Percentiles rank a stretch among this genome's conserved stretches.
These are phyloP conservation scores for Phytopythium litorale DNA, from an alignment of 352 stramenopile genomes.

Conservation along the genomic window DNA sequence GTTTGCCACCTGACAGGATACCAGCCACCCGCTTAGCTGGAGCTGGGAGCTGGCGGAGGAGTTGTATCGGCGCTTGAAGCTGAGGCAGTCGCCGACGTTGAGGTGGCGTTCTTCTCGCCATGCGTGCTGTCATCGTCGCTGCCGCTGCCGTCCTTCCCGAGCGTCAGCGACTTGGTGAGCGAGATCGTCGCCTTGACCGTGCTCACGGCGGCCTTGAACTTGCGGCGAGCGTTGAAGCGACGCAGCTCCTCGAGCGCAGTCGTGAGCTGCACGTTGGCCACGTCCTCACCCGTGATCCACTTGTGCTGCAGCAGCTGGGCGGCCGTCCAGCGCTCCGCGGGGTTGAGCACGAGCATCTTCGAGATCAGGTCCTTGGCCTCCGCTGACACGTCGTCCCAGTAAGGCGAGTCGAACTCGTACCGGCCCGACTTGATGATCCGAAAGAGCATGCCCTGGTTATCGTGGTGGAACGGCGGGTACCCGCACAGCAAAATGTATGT, in stretches of 20 bases:
- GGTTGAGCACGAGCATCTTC: slow-evolving; percentile 73
- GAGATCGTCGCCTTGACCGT: slow-evolving; percentile 74
- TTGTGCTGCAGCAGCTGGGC: slow-evolving; percentile 84
- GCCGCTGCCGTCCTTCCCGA: slow-evolving; percentile 22
- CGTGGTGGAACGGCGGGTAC: slow-evolving; percentile 88
- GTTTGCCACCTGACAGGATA: background rate
- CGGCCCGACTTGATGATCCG: slow-evolving; percentile 93
- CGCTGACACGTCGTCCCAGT: slow-evolving; percentile 93
- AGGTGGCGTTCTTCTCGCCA: slow-evolving; percentile 6
- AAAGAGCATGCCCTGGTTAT: slow-evolving; percentile 94
- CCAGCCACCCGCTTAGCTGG: background rate
- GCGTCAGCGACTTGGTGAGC: slow-evolving; percentile 64
- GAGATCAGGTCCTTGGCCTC: slow-evolving; percentile 94
- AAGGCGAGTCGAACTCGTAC: slow-evolving; percentile 95
- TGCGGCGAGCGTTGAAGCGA: slow-evolving; percentile 93
- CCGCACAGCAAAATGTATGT: slow-evolving; percentile 85
- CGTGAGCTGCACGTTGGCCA: slow-evolving; percentile 87
- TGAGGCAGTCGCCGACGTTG: slow-evolving; percentile 6
- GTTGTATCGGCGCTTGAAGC: background rate
- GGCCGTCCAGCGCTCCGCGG: slow-evolving; percentile 61
- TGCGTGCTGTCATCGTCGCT: slow-evolving; percentile 17
- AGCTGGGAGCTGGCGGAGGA: background rate
- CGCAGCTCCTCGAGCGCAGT: slow-evolving; percentile 90
- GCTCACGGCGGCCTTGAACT: slow-evolving; percentile 93
- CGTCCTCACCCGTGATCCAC: slow-evolving; percentile 87